phyloP scores from a whole-genome alignment of 768 basidiomycete species.

The Pilatotrama ljubarskyi region DNA sequence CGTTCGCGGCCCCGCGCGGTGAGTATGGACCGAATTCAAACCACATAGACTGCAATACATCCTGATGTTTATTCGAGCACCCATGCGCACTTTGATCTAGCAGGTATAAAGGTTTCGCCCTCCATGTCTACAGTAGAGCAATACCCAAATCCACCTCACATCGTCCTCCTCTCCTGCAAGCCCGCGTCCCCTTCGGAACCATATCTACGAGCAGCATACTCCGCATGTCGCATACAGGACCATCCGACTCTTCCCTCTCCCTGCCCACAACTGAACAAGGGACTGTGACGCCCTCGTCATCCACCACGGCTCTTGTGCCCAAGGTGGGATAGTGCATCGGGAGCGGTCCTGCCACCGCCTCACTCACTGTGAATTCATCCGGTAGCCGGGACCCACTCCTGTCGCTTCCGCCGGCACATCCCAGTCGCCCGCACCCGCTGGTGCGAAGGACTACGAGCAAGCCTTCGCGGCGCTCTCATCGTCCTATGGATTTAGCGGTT shows the following conservation, averaged over 20 bases:
- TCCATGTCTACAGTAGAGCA: too few species aligned
- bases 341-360: not conserved
- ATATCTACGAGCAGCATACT: not conserved
- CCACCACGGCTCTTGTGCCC: slow-evolving; percentile 15
- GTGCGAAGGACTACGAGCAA: slow-evolving; percentile 31
- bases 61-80: too few species aligned
- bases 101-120: too few species aligned
- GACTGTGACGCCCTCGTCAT: not conserved
- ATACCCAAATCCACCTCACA: too few species aligned
- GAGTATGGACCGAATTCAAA: too few species aligned
- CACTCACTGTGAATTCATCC: too few species aligned
- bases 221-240: not conserved
- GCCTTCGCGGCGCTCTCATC: slow-evolving; percentile 30
- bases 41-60: too few species aligned
- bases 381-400: not conserved
- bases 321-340: not conserved
- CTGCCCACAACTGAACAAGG: slow-evolving; percentile 5
- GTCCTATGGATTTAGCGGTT: slow-evolving; percentile 28
- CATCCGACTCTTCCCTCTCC: slow-evolving; percentile 9
- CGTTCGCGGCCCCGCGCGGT: too few species aligned
- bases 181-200: too few species aligned
- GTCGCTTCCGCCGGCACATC: not conserved
- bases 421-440: not conserved
- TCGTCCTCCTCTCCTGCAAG: too few species aligned
- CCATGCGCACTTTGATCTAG: too few species aligned